Evolutionary conservation across 73 alveolate genomes (phyloP).

Genomic region (Symbiodinium natans): DNA sequence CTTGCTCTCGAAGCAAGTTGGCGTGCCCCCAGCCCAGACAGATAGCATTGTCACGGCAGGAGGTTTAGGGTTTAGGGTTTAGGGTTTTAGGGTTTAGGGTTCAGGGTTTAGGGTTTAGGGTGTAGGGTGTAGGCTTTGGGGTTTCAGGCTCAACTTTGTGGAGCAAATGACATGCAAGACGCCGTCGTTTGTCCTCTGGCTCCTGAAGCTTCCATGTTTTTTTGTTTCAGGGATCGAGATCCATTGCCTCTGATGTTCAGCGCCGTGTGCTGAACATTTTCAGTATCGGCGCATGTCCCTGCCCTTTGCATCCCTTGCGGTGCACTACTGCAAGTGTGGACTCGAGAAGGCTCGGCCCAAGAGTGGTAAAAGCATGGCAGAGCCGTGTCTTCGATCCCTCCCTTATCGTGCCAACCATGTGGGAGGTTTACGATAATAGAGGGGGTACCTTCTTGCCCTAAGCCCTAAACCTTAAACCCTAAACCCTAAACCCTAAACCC

Average conservation of each 20-base stretch:
- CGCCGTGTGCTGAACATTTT: background rate
- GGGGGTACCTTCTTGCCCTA: no score
- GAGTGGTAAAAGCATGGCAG: no score
- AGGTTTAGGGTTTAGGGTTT: background rate
- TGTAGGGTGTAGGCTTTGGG: background rate
- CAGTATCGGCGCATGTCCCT: background rate
- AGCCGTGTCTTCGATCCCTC: no score
- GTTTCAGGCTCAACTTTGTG: background rate
- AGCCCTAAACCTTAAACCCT: no score
- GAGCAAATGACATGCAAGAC: no score
- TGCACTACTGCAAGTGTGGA: conserved; percentile 46
- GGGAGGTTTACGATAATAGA: no score
- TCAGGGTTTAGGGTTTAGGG: no score
- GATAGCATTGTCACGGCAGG: no score
- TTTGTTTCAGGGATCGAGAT: background rate
- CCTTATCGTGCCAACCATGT: no score
- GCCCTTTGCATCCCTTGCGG: conserved; percentile 63
- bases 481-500: no score
- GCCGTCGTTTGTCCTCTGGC: no score
- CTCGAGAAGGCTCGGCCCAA: background rate
- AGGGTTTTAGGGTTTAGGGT: background rate
- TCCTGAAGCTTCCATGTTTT: background rate
- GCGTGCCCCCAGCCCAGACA: background rate
- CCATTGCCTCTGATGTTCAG: background rate
- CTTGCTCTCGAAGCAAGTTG: conserved; percentile 95